Conservation (phyloP, 345 rosid genomes). For the Salix caprea region DNA sequence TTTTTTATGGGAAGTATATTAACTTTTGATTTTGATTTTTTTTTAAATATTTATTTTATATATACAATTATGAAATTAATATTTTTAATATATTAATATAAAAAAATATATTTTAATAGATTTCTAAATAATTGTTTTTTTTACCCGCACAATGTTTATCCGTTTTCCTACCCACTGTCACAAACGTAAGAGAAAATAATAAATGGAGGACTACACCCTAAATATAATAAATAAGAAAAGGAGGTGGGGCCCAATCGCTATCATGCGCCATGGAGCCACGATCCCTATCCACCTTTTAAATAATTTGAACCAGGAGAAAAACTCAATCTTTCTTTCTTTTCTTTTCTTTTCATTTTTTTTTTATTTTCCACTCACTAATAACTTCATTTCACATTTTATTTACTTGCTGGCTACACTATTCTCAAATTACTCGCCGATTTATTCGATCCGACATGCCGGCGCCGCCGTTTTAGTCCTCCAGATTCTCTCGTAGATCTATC, state of each 20-base stretch:
- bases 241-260: slow-evolving; percentile 20
- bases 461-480: slow-evolving; percentile 38
- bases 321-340: neutral
- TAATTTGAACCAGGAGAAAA: slow-evolving; percentile 23
- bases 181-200: neutral
- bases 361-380: neutral
- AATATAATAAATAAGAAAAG: neutral
- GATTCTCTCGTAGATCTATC: slow-evolving; percentile 29
- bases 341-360: neutral
- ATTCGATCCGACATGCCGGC: slow-evolving; percentile 32
- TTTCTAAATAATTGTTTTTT: neutral
- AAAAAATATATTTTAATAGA: neutral
- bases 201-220: neutral
- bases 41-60: neutral
- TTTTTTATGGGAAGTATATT: neutral
- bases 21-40: neutral
- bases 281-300: slow-evolving; percentile 34
- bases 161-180: neutral
- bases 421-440: slow-evolving; percentile 39
- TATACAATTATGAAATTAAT: neutral
- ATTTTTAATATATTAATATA: no score
- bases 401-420: neutral
- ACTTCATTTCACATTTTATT: neutral
- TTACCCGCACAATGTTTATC: neutral
- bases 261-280: slow-evolving; percentile 41